phyloP scores from a whole-genome alignment of 108 stramenopile species.

The Craspedostauros australis region DNA sequence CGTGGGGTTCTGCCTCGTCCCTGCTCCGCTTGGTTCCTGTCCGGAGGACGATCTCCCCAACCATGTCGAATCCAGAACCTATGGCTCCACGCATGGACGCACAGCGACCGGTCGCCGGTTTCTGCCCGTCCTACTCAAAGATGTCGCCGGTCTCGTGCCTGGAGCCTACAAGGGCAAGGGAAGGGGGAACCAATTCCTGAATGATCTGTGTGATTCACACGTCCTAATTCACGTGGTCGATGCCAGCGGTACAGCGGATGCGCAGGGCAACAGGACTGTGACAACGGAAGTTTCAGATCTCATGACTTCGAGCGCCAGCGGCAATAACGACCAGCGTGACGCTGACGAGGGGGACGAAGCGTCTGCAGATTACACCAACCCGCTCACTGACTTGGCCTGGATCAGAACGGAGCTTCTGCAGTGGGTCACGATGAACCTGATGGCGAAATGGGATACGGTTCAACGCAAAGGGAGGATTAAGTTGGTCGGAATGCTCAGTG shows the following conservation, averaged over 20 bases:
- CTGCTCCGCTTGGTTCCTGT: conserved; percentile 60
- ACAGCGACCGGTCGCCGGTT: conserved; percentile 62
- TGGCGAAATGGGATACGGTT: conserved; percentile 75
- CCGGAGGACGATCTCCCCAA: conserved; percentile 49
- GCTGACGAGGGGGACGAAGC: conserved; percentile 2
- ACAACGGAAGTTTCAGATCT: no score
- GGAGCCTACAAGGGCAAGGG: conserved; percentile 85
- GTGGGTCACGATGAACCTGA: conserved; percentile 82
- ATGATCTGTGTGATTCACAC: conserved; percentile 86
- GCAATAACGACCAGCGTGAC: no score
- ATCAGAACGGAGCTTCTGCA: conserved; percentile 75
- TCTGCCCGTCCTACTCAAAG: conserved; percentile 76
- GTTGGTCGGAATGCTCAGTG: conserved; percentile 78
- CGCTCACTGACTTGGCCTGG: conserved; percentile 76
- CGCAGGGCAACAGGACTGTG: conserved; percentile 52
- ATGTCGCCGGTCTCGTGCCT: conserved; percentile 90
- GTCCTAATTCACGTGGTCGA: conserved; percentile 85
- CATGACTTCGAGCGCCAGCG: no score
- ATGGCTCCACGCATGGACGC: conserved; percentile 75
- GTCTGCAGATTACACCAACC: conserved; percentile 27
- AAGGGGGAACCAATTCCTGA: conserved; percentile 82
- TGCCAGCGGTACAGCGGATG: conserved; percentile 66
- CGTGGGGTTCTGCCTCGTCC: conserved; percentile 70
- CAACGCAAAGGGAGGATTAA: conserved; percentile 42
- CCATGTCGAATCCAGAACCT: not conserved